Conservation (phyloP, 768 basidiomycete genomes). For the Grammothele lineata region DNA sequence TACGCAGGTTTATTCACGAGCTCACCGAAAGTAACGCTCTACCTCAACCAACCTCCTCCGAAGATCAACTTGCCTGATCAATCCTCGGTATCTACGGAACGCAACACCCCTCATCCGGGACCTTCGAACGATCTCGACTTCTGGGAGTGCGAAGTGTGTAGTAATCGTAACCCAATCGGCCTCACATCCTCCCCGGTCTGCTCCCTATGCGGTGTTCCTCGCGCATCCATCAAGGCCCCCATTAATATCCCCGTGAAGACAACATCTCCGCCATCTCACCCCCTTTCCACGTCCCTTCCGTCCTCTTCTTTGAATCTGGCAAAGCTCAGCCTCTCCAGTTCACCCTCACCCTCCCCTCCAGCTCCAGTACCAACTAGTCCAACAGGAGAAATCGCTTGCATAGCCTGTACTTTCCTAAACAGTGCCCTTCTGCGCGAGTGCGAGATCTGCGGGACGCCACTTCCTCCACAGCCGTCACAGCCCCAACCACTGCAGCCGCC, state of each 20-base stretch:
- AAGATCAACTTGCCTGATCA: slow-evolving; percentile 7
- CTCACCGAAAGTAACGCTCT: slow-evolving; percentile 82
- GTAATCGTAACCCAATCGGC: slow-evolving; percentile 74
- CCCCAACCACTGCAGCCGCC: slow-evolving; percentile 16
- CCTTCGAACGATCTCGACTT: slow-evolving; percentile 35
- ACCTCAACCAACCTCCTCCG: slow-evolving; percentile 37
- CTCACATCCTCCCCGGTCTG: slow-evolving; percentile 73
- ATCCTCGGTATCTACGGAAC: neutral
- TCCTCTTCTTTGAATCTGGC: slow-evolving; percentile 30
- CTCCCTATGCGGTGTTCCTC: slow-evolving; percentile 77
- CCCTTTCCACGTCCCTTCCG: slow-evolving; percentile 38
- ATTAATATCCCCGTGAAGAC: slow-evolving; percentile 20
- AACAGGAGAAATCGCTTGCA: slow-evolving; percentile 54
- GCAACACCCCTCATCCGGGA: slow-evolving; percentile 6
- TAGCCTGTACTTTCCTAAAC: slow-evolving; percentile 91
- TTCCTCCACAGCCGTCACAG: slow-evolving; percentile 36
- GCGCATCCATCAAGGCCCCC: slow-evolving; percentile 26
- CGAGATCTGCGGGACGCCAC: slow-evolving; percentile 79
- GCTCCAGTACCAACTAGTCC: neutral
- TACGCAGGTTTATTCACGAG: slow-evolving; percentile 90
- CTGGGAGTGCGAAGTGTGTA: slow-evolving; percentile 92
- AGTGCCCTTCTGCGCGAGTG: slow-evolving; percentile 67
- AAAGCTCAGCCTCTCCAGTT: slow-evolving; percentile 20
- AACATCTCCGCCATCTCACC: slow-evolving; percentile 23
- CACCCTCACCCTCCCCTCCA: slow-evolving; percentile 21